Base-by-base conservation (phyloP, 371 early-diverging fungal species). In the Mucor ambiguus region DNA sequence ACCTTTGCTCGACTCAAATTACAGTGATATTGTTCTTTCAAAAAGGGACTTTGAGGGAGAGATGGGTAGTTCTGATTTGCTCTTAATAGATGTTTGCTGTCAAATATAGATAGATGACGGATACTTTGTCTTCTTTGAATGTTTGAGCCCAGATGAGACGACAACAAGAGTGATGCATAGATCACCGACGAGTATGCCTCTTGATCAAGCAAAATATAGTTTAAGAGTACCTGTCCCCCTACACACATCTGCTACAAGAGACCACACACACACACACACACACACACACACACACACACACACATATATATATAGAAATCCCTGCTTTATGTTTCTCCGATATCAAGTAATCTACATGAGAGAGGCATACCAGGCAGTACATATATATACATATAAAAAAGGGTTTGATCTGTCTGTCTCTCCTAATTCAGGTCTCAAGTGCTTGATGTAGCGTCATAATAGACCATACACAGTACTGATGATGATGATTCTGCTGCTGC, bases 311-410 rank as follows among this genome's bases (percentile, higher is more conserved):
- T n/a, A n/a, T n/a, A 49, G 24, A 24, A 12, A 12, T 49, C 49
- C 49, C 49, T 49, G 26, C 11, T 49, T 26, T 12, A 26, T 49
- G 54, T 33, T 62, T 60, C 46, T 52, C 24, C 32, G 48, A 52
- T 26, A 52, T 16, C 49, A 54, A 62, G 33, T 26, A 26, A 12
- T 26, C 9, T 49, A 20, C 20, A 44, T 43, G 29, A 18, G 24
- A 29, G 10, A 24, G 35, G 49, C 62, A 52, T 54, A 52, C 62
- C 62, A 33, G 24, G 37, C 54, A 54, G 38, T 62, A 62, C 62
- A 62, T 62, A 62, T 62, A 62, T 62, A 22, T 61, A 43, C 44
- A 44, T 61, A 44, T 61, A 30, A 32, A 60, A 30, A 55, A 30
- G 32, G n/a, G 30, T 30, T 7, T 30, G 7, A 0, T 12, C 29